Percentiles rank a stretch among this genome's conserved stretches.
Conservation (phyloP, 2,329 filamentous ascomycete species). For the Massarina eburnea region DNA sequence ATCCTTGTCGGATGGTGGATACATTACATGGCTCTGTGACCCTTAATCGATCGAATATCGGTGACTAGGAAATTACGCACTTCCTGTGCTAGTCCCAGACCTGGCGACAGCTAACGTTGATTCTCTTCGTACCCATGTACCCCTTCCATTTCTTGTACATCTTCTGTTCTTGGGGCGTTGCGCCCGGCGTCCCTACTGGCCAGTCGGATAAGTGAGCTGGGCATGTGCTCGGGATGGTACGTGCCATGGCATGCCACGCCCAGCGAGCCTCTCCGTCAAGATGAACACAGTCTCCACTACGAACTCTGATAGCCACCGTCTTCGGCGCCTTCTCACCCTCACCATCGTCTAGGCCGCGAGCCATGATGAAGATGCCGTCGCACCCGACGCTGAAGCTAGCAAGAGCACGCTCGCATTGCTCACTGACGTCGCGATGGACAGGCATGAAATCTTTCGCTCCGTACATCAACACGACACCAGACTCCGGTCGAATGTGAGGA, state of each 20-base stretch:
- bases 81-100: slow-evolving; percentile 38
- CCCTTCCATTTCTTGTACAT: slow-evolving; percentile 43
- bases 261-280: slow-evolving; percentile 82
- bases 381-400: slow-evolving; percentile 90
- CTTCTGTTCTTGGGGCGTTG: slow-evolving; percentile 32
- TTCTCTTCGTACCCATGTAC: slow-evolving; percentile 43
- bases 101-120: slow-evolving; percentile 45
- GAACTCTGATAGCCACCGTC: slow-evolving; percentile 51
- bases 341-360: slow-evolving; percentile 45
- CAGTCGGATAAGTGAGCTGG: slow-evolving; percentile 73
- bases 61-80: no score
- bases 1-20: no score
- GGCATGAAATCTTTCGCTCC: slow-evolving; percentile 88
- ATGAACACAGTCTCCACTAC: slow-evolving; percentile 86
- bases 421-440: slow-evolving; percentile 91
- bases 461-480: slow-evolving; percentile 93
- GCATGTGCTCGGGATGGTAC: slow-evolving; percentile 78
- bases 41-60: no score
- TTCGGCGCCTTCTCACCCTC: slow-evolving; percentile 30
- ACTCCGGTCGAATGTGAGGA: slow-evolving; percentile 77
- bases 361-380: slow-evolving; percentile 83
- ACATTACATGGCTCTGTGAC: no score
- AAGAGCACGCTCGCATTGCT: slow-evolving; percentile 77
- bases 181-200: slow-evolving; percentile 56
- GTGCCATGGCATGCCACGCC: slow-evolving; percentile 95